Base-by-base conservation (phyloP, 768 basidiomycete species). In the Lentinus brumalis region DNA sequence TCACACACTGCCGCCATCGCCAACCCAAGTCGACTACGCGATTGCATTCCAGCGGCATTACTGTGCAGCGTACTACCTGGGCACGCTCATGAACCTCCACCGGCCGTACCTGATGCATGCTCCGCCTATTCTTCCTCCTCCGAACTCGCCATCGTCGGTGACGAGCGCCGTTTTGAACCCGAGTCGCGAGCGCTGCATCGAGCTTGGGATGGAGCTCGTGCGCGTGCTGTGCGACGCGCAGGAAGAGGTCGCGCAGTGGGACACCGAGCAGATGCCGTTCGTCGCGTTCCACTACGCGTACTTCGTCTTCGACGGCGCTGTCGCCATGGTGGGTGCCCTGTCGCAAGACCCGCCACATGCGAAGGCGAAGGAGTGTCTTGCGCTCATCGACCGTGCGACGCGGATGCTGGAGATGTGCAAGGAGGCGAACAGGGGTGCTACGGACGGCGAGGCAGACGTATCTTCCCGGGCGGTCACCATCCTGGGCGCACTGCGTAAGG, bases 11-110 rank as follows among this genome's bases (percentile, higher is more conserved):
- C 51, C 56, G 3, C 39, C 50, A 26, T 38, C 56, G 5, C n/a
- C 39, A 56, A 67, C 31, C 57, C 59, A 44, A 67, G 68, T 56
- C 14, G 78, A 80, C 39, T 65, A 72, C 50, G 69, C 70, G 12
- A 64, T 77, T n/a, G 65, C 74, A 12, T 78, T 74, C 40, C 81
- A 83, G 61, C 69, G 79, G 35, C 77, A 79, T 64, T 75, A 73
- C 15, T 73, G 83, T 30, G 74, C 77, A 26, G 79, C 77, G 12
- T 82, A 81, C 79, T 82, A 80, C 64, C 71, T 81, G 30, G 73
- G 77, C 29, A 76, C 70, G 9, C 76, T 80, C 39, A 72, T 80
- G 59, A 82, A 81, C 60, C 68, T 85, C 3, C 77, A 79, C 65
- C 71, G 81, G 18, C 73, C 78, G 8, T 78, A 76, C 44, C 72